A percentile compares a stretch with the other conserved stretches of the same genome.
Evolutionary conservation across 1,284 basidiomycete genomes (phyloP).

Genomic region (Exsudoporus floridanus): DNA sequence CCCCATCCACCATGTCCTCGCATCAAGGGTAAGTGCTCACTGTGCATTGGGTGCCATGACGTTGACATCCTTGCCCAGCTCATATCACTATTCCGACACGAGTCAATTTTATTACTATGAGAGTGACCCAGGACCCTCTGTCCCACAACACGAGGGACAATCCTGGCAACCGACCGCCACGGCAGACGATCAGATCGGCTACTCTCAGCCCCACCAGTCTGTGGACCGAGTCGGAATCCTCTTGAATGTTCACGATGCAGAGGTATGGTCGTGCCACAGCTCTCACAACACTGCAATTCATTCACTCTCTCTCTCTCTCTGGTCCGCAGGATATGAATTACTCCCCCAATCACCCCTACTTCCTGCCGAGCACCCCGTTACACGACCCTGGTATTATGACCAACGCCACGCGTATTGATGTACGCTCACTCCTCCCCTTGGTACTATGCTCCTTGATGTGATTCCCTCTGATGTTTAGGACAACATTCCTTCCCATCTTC

Average conservation of each 20-base stretch:
- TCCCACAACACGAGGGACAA: neutral
- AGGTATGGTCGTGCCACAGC: slow-evolving; percentile 17
- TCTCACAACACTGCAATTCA: neutral
- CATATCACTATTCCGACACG: slow-evolving; percentile 1
- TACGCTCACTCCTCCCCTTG: neutral
- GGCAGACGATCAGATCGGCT: neutral
- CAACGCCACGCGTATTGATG: slow-evolving; percentile 13
- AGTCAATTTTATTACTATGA: slow-evolving; percentile 4
- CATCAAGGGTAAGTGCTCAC: slow-evolving; percentile 17
- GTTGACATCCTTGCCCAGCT: slow-evolving; percentile 11
- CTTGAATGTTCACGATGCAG: slow-evolving; percentile 1
- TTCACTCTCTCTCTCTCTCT: neutral
- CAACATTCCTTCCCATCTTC: neutral
- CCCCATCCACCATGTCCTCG: slow-evolving; percentile 20
- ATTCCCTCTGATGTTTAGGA: slow-evolving; percentile 5
- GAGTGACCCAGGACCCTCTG: neutral
- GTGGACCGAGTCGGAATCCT: neutral
- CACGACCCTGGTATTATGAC: neutral
- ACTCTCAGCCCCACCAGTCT: slow-evolving; percentile 4
- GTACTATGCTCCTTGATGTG: neutral
- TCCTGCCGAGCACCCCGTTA: neutral
- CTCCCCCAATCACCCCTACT: neutral
- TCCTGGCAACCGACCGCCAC: slow-evolving; percentile 7
- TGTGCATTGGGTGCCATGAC: neutral
- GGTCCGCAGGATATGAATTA: slow-evolving; percentile 9